Conservation (phyloP, 352 stramenopile species). For the Globisporangium iwayamae region DNA sequence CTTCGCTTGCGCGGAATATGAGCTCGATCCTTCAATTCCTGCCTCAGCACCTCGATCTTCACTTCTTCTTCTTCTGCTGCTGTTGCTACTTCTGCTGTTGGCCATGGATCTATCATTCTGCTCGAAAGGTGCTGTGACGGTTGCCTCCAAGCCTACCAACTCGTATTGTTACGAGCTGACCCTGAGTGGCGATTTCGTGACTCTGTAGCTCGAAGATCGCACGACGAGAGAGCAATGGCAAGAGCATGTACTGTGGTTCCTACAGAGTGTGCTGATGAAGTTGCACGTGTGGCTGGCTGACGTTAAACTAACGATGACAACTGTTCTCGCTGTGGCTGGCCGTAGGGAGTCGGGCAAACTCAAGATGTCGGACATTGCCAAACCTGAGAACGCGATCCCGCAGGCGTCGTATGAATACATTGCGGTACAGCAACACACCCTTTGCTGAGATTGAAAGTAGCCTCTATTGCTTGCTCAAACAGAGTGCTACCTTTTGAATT, state of each 20-base stretch:
- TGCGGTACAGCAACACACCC: not conserved
- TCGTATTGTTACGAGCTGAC: not conserved
- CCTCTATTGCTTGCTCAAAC: not conserved
- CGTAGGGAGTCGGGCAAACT: not conserved
- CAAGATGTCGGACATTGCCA: not conserved
- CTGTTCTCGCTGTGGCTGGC: not conserved
- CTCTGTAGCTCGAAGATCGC: not conserved
- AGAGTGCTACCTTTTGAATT: not conserved
- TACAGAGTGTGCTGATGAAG: not conserved
- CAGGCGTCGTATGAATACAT: conserved; percentile 3
- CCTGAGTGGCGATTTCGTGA: not conserved
- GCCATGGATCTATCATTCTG: not conserved
- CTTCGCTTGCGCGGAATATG: no score
- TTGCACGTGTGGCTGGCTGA: not conserved
- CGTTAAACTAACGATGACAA: not conserved
- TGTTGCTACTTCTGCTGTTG: not conserved
- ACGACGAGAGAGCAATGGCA: not conserved
- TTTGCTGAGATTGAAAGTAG: not conserved
- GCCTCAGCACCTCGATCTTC: no score
- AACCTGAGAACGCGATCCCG: not conserved
- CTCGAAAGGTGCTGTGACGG: not conserved
- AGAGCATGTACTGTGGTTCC: not conserved
- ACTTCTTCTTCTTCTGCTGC: no score
- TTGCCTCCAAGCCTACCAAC: not conserved
- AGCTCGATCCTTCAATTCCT: no score